Base-by-base conservation (phyloP, 129 eudicot species). In the Flaveria sonorensis region DNA sequence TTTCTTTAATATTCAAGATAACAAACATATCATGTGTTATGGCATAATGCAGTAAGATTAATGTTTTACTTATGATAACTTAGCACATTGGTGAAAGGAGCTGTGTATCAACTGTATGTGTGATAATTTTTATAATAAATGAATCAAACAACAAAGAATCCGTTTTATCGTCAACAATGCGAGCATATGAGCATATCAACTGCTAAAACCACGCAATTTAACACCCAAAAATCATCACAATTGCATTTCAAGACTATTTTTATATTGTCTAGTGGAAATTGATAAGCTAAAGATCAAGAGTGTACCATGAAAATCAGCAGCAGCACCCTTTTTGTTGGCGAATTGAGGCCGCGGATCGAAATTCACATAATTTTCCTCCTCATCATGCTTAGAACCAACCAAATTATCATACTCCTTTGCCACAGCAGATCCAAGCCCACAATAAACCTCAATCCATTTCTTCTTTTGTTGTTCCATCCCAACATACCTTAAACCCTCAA, bases 371-470 rank as follows among this genome's bases (percentile, higher is more conserved):
- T 59, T 51, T 24, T 24, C 78, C 30, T 77, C 72, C 9, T 36
- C 71, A 76, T 62, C 70, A 75, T 69, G 39, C 62, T 62, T 21
- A 9, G 15, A 71, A 36, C 73, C 77, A 61, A 74, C 46, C 66
- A 91, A 77, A 68, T 61, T 76, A 83, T 88, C 90, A 53, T 90
- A 92, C 87, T 92, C 94, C 83, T 78, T 77, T 9, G 68, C 70
- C 50, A 87, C 90, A 78, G 16, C 51, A 24, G 76, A 63, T 70
- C 82, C 85, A 53, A 92, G 79, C 75, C 92, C 87, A 85, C 85
- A 77, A 13, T 83, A 92, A 28, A 87, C 82, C 68, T 83, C 96
- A 78, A 52, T 45, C 98, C 98, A 92, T 59, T 83, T 90, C 88
- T 80, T 88, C 83, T 75, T 89, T 72, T 92, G 98, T 3, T 72